phyloP scores from a whole-genome alignment of 805 yeast species.

The Yamadazyma philogaea region DNA sequence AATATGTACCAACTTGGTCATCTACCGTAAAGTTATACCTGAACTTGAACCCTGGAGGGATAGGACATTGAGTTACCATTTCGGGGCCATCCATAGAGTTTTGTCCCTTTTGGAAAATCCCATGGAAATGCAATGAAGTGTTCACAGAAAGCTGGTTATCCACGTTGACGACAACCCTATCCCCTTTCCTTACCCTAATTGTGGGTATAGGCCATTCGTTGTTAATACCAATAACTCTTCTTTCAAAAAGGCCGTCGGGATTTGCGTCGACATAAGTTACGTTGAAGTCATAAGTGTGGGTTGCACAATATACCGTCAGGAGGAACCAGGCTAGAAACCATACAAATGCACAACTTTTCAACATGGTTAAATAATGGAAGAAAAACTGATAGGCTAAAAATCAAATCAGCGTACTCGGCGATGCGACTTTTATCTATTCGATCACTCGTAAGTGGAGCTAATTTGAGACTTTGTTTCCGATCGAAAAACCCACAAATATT shows the following conservation, averaged over 20 bases:
- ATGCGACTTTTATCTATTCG: background rate
- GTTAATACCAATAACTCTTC: conserved; percentile 60
- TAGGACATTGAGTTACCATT: conserved; percentile 46
- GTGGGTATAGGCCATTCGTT: conserved; percentile 44
- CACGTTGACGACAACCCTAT: conserved; percentile 37
- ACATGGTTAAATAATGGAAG: background rate
- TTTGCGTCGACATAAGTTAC: conserved; percentile 41
- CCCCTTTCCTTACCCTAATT: conserved; percentile 36
- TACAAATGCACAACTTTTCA: background rate
- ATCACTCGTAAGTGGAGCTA: background rate
- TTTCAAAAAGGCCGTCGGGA: conserved; percentile 53
- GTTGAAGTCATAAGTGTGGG: conserved; percentile 36
- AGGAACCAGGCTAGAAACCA: background rate
- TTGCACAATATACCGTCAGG: conserved; percentile 17
- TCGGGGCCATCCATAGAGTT: conserved; percentile 46
- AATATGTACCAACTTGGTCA: conserved; percentile 40
- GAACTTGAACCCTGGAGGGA: conserved; percentile 37
- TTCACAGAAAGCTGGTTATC: conserved; percentile 31
- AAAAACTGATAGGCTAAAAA: background rate
- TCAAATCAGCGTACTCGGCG: no score
- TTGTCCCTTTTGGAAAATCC: conserved; percentile 37
- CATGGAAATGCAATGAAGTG: conserved; percentile 45
- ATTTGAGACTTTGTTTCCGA: no score
- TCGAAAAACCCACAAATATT: no score
- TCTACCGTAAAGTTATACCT: conserved; percentile 37